Base-by-base conservation (phyloP, 805 yeast species). In the Saccharomyces eubayanus region DNA sequence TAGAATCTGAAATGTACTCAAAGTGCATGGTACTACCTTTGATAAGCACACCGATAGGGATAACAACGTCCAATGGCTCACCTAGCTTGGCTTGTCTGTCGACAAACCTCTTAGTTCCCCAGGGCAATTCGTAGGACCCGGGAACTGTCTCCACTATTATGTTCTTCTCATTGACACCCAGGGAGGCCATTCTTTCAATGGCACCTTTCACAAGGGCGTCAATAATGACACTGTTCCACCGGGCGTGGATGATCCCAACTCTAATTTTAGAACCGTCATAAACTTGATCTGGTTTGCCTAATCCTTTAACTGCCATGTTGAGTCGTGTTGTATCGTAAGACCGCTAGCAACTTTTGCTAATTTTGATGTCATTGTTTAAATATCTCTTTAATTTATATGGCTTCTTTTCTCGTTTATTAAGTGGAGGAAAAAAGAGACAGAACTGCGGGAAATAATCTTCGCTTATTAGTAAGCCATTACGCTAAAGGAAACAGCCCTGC, bases 21-120 rank as follows among this genome's bases (percentile, higher is more conserved):
- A 94, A 94, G 74, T 94, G 99, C 96, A 90, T 90, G 40, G 98
- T 94, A 41, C 91, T 83, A 52, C 99, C 99, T 74, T 94, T 94
- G 73, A 94, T 92, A 65, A 94, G 77, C 41, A 87, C 91, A 53
- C 99, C 99, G 62, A 94, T 89, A 52, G 98, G 91, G 55, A 94
- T 88, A 41, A 92, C 80, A 5, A 92, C 97, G 69, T 94, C 97
- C 53, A 86, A 73, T 28, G 80, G 78, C 51, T 73, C 65, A 50
- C 76, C 78, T 52, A 70, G 59, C 40, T 63, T 63, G 27, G 70
- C 67, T 54, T 78, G 74, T 56, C 75, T 77, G 20, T 77, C 77
- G 46, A 75, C 71, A 57, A 83, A 72, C 56, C 74, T 73, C 69
- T 79, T 76, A 29, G 89, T 76, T 36, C 89, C 97, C 68, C 75